Percentiles rank a stretch among this genome's conserved stretches.
phyloP scores from a whole-genome alignment of 2,329 filamentous ascomycete species.

The Paraphaeosphaeria minitans region DNA sequence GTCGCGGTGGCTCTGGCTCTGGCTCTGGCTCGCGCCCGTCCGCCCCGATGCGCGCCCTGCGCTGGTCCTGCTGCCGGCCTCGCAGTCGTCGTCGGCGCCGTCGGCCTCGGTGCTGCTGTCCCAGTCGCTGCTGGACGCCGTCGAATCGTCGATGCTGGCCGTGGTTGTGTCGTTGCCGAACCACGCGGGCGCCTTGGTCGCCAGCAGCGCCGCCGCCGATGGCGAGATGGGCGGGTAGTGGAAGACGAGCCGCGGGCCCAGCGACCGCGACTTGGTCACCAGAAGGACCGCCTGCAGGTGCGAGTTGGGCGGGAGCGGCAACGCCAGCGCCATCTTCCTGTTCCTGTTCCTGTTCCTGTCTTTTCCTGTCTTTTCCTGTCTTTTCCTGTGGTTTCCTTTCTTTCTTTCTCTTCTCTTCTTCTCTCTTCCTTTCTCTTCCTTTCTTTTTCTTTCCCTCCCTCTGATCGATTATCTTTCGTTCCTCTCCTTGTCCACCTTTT shows the following conservation, averaged over 20 bases:
- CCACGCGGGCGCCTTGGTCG: constrained; percentile 43
- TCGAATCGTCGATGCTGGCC: constrained; percentile 39
- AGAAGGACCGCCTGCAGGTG: constrained; percentile 49
- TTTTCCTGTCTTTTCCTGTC: too few species aligned
- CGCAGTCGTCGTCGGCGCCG: constrained; percentile 41
- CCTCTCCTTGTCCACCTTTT: too few species aligned
- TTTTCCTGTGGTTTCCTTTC: too few species aligned
- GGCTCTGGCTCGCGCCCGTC: constrained; percentile 26
- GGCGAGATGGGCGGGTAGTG: constrained; percentile 49
- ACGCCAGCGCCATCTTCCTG: constrained; percentile 35
- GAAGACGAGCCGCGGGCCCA: constrained; percentile 49
- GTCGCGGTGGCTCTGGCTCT: constrained; percentile 24
- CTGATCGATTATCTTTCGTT: too few species aligned
- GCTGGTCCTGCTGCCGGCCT: constrained; percentile 43
- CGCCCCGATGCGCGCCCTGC: constrained; percentile 38
- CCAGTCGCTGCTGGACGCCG: constrained; percentile 45
- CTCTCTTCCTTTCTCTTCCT: too few species aligned
- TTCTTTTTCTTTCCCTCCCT: too few species aligned
- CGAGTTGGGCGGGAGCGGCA: constrained; percentile 43
- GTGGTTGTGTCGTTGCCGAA: constrained; percentile 46
- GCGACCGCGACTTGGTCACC: constrained; percentile 47
- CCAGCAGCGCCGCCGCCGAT: constrained; percentile 40
- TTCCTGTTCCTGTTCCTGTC: too few species aligned
- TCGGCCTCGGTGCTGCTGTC: constrained; percentile 42
- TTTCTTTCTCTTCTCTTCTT: too few species aligned